Percentiles rank a stretch among this genome's conserved stretches.
These are phyloP conservation scores for Hypoxylon sp. DNA, from an alignment of 2,329 filamentous ascomycete genomes.

Conservation along the genomic window DNA sequence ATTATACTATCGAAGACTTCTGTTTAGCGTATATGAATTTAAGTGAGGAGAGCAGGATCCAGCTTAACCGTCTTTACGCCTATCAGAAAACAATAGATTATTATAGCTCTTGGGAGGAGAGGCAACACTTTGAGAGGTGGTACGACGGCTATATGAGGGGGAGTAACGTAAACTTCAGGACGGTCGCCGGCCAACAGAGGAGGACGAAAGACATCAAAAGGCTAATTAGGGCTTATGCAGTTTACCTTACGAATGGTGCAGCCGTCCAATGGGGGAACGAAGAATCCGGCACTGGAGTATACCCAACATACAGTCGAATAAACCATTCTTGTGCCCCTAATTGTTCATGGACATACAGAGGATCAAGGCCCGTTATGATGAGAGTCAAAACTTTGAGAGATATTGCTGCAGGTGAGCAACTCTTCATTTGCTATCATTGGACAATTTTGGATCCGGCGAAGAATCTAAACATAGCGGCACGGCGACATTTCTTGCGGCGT, in stretches of 20 bases:
- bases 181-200: background rate
- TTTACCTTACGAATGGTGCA: background rate
- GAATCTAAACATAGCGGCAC: background rate
- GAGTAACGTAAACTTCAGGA: background rate
- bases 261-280: background rate
- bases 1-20: background rate
- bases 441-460: background rate
- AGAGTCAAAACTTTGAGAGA: background rate
- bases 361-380: background rate
- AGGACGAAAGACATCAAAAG: background rate
- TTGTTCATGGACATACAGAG: background rate
- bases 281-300: background rate
- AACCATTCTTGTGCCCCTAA: conserved; percentile 10
- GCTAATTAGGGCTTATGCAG: background rate
- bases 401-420: conserved; percentile 1
- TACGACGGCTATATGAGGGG: background rate
- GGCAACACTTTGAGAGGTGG: background rate
- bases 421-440: background rate
- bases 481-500: background rate
- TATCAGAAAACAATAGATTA: background rate
- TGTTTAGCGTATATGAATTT: background rate
- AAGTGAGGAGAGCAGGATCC: background rate
- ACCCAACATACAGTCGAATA: background rate
- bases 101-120: background rate
- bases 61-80: background rate